Conservation (phyloP, 2,329 filamentous ascomycete species). For the Camptophora hylomeconis region DNA sequence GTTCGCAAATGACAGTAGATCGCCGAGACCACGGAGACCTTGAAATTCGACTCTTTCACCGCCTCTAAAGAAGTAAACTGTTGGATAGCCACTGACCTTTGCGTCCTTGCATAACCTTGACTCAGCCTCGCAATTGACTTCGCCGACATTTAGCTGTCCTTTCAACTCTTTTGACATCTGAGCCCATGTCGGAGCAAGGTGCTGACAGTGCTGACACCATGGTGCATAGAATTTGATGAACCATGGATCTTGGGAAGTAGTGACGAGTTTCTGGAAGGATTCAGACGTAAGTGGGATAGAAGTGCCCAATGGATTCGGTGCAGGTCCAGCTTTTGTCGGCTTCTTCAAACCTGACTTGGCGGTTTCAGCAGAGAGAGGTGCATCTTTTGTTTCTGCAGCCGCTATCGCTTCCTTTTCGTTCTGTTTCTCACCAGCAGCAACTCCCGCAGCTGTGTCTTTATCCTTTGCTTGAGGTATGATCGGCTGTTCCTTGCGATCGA, state of each 20-base stretch:
- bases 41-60: constrained; percentile 87
- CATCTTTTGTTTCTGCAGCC: constrained; percentile 24
- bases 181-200: constrained; percentile 78
- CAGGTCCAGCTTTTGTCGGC: constrained; percentile 36
- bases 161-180: constrained; percentile 87
- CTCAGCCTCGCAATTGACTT: constrained; percentile 88
- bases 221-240: constrained; percentile 98
- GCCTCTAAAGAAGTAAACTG: constrained; percentile 82
- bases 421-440: constrained; percentile 28
- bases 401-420: constrained; percentile 28
- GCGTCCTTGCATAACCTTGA: constrained; percentile 86
- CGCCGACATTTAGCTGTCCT: constrained; percentile 77
- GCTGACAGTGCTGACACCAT: constrained; percentile 93
- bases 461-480: constrained; percentile 29
- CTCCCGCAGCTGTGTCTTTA: constrained; percentile 26
- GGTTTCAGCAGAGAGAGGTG: constrained; percentile 13
- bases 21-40: constrained; percentile 80
- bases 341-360: constrained; percentile 36
- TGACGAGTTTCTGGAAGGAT: constrained; percentile 74
- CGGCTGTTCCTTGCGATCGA: constrained; percentile 29
- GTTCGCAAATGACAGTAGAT: constrained; percentile 74
- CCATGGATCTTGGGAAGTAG: constrained; percentile 81
- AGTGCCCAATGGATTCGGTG: constrained; percentile 61
- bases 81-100: constrained; percentile 66
- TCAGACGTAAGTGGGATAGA: constrained; percentile 69